Base-by-base conservation (phyloP, 2,329 filamentous ascomycete species). In the Sordariomycetes sp. region DNA sequence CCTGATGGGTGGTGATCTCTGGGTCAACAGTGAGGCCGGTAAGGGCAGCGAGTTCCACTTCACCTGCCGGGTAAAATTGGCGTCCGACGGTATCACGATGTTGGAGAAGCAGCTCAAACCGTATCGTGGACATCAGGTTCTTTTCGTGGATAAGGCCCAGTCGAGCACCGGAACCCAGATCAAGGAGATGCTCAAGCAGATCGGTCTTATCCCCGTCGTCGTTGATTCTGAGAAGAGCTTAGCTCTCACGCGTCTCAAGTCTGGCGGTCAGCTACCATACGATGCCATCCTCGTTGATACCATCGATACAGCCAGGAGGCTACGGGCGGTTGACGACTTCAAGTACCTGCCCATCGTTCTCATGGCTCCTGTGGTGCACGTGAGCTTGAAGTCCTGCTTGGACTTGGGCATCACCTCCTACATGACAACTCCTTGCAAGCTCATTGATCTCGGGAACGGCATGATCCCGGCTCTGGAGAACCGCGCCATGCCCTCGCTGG, bases 391-490 rank as follows among this genome's bases (percentile, higher is more conserved):
- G 64, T 92, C 86, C 4, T 92, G 90, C 38, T 66, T 96, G 39
- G 92, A 96, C 55, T 72, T 96, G 43, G 90, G 92, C 42, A 94
- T 98, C 46, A 93, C 88, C n/a, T 95, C 88, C 33, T 96, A 95
- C 59, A 95, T 96, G 87, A 96, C 92, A 3, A 94, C 87, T 12
- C 92, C 92, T 8, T 96, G 92, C 61, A 75, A 90, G 50, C 77
- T 90, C 5, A 94, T 95, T 42, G 92, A 98, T 57, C 67, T 98
- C 38, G 88, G 87, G 39, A 96, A 96, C 50, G 90, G 88, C 45
- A 88, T 98, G 74, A 84, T 96, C 14, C 92, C 92, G 6, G 92
- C 92, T 4, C 68, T 98, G 17, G 92, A 96, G 61, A 93, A 93
- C 48, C 75, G 90, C 34, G 88, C 90, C 6, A 92, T 88, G 10